A percentile compares a stretch with the other conserved stretches of the same genome.
Evolutionary conservation across 129 eudicot species (phyloP).

Genomic region (Chrysanthemum seticuspe): DNA sequence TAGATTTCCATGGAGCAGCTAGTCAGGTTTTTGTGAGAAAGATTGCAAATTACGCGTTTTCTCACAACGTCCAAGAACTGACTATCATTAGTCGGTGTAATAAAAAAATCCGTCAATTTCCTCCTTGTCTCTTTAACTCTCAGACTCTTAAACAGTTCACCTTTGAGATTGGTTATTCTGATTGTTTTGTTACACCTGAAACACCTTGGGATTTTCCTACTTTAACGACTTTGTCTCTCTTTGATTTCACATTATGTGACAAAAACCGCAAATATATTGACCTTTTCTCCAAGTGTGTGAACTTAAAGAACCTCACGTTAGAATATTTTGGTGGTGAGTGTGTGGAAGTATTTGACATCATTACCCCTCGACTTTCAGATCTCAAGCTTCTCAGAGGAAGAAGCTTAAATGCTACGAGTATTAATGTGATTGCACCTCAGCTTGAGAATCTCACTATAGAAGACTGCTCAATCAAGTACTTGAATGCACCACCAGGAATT

Average conservation of each 20-base stretch:
- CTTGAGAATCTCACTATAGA: too few species aligned
- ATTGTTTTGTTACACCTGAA: not conserved
- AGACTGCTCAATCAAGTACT: too few species aligned
- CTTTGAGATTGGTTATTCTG: not conserved
- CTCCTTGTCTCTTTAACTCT: not conserved
- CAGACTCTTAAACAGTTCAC: not conserved
- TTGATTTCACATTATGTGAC: not conserved
- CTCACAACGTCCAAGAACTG: not conserved
- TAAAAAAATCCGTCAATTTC: not conserved
- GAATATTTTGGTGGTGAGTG: too few species aligned
- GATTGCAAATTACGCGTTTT: not conserved
- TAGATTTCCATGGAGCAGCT: not conserved
- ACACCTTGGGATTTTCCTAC: not conserved
- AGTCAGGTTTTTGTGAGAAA: not conserved
- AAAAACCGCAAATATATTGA: not conserved
- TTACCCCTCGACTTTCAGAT: not conserved
- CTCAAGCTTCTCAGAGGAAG: not conserved
- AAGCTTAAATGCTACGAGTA: too few species aligned
- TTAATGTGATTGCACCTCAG: too few species aligned
- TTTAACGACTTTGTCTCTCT: not conserved
- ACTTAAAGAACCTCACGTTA: not conserved
- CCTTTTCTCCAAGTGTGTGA: not conserved
- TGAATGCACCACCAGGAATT: too few species aligned
- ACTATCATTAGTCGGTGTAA: not conserved
- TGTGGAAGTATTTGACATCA: not conserved